Evolutionary conservation across 106 monocot genomes (phyloP).

Genomic region (Platanthera zijinensis): DNA sequence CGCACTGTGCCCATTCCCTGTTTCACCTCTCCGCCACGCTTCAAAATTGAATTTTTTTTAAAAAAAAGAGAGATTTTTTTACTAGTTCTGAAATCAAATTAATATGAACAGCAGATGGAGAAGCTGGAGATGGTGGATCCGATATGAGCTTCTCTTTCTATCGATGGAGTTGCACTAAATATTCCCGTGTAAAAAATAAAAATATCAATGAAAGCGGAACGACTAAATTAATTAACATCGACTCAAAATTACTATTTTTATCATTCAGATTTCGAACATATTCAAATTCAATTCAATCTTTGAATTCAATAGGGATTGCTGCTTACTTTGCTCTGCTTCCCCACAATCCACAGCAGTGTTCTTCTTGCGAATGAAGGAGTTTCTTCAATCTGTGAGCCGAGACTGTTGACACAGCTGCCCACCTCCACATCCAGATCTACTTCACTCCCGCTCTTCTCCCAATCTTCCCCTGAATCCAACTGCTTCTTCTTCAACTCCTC

Average conservation of each 20-base stretch:
- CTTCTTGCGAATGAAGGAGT: constrained; percentile 47
- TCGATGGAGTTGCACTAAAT: too few relatives aligned
- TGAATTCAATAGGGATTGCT: neutral
- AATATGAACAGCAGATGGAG: too few relatives aligned
- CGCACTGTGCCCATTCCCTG: too few relatives aligned
- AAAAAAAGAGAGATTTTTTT: too few relatives aligned
- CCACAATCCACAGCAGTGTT: constrained; percentile 38
- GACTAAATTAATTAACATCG: too few relatives aligned
- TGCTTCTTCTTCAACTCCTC: neutral
- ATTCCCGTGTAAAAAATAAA: too few relatives aligned
- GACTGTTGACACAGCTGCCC: constrained; percentile 21
- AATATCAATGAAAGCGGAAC: too few relatives aligned
- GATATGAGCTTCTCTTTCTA: too few relatives aligned
- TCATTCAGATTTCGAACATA: neutral
- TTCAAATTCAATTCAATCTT: neutral
- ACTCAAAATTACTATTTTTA: neutral
- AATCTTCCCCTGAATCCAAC: neutral
- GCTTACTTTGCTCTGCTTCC: constrained; percentile 25
- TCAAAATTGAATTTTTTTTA: too few relatives aligned
- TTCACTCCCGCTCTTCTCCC: constrained; percentile 17
- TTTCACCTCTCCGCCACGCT: too few relatives aligned
- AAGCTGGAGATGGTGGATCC: too few relatives aligned
- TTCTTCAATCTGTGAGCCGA: constrained; percentile 28
- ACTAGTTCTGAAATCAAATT: too few relatives aligned
- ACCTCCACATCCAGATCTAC: constrained; percentile 34